Evolutionary conservation across 2,329 filamentous ascomycete genomes (phyloP).

Genomic region (Exserohilum turcica): DNA sequence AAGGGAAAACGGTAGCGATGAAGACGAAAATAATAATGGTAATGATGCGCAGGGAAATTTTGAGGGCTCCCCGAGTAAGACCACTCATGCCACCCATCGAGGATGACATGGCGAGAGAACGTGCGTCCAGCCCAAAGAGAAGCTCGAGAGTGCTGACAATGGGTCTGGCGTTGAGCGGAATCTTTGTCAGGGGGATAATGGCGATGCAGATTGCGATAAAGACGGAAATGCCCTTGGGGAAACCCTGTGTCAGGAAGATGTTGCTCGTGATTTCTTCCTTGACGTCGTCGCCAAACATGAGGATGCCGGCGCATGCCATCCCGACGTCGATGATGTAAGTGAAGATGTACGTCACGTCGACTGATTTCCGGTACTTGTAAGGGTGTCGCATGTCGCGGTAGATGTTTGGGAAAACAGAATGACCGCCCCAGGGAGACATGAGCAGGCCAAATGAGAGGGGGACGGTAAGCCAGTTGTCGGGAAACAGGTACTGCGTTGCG

Average conservation of each 20-base stretch:
- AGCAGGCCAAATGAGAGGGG: slow-evolving; percentile 88
- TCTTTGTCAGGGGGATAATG: slow-evolving; percentile 93
- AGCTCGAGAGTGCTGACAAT: slow-evolving; percentile 86
- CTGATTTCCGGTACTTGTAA: slow-evolving; percentile 74
- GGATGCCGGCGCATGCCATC: slow-evolving; percentile 80
- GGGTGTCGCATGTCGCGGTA: slow-evolving; percentile 81
- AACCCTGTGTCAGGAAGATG: slow-evolving; percentile 75
- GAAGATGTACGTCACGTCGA: slow-evolving; percentile 82
- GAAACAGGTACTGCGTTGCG: slow-evolving; percentile 79
- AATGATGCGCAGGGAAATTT: slow-evolving; percentile 66
- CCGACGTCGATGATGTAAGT: slow-evolving; percentile 81
- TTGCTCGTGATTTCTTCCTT: slow-evolving; percentile 90
- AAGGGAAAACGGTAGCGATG: slow-evolving; percentile 75
- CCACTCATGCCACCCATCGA: slow-evolving; percentile 60
- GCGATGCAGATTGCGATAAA: slow-evolving; percentile 85
- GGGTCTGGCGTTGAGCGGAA: slow-evolving; percentile 87
- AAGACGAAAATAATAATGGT: slow-evolving; percentile 74
- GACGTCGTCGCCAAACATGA: slow-evolving; percentile 95
- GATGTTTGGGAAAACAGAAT: slow-evolving; percentile 82
- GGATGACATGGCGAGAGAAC: slow-evolving; percentile 57
- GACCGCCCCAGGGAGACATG: slow-evolving; percentile 79
- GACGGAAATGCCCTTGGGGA: slow-evolving; percentile 74
- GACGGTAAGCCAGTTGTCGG: slow-evolving; percentile 82
- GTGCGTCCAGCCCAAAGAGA: slow-evolving; percentile 71
- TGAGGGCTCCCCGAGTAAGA: slow-evolving; percentile 63